Conservation (phyloP, 805 yeast species). For the Kuraishia borneana region DNA sequence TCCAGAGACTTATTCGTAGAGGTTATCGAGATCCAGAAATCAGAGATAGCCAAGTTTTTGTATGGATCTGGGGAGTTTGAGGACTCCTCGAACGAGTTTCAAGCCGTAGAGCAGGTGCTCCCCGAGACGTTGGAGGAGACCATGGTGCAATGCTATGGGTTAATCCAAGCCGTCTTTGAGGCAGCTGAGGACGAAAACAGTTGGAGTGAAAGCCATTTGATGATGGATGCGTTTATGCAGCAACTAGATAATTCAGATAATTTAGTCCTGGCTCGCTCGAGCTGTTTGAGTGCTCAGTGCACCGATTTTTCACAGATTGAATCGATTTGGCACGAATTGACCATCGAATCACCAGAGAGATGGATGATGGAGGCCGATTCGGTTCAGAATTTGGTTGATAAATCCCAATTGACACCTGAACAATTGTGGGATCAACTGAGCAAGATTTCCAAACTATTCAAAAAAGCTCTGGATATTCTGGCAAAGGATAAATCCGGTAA, state of each 20-base stretch:
- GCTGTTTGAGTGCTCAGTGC: constrained; percentile 16
- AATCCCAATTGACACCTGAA: constrained; percentile 9
- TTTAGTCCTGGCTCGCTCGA: constrained; percentile 15
- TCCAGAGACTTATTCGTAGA: constrained; percentile 10
- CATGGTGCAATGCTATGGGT: constrained; percentile 13
- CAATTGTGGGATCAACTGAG: constrained; percentile 29
- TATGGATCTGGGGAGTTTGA: constrained; percentile 1
- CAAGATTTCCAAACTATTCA: constrained; percentile 24
- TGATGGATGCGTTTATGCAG: constrained; percentile 4
- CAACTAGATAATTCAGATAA: constrained; percentile 9
- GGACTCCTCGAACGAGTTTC: constrained; percentile 1
- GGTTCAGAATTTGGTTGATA: constrained; percentile 30
- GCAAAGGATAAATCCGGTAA: constrained; percentile 4
- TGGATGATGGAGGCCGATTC: constrained; percentile 31
- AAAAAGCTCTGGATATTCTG: constrained; percentile 24
- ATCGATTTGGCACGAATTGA: constrained; percentile 21
- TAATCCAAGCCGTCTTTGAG: constrained; percentile 16
- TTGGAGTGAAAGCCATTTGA: background rate
- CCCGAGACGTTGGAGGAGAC: constrained; percentile 17
- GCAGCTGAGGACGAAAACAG: constrained; percentile 6
- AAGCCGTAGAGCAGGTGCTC: constrained; percentile 11
- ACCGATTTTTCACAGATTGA: constrained; percentile 16
- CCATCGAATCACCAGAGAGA: constrained; percentile 22
- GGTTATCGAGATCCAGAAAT: constrained; percentile 16
- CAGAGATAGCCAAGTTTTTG: constrained; percentile 13